Base-by-base conservation (phyloP, 1,139 yeast species). In the Geotrichum cucujoidarum region DNA sequence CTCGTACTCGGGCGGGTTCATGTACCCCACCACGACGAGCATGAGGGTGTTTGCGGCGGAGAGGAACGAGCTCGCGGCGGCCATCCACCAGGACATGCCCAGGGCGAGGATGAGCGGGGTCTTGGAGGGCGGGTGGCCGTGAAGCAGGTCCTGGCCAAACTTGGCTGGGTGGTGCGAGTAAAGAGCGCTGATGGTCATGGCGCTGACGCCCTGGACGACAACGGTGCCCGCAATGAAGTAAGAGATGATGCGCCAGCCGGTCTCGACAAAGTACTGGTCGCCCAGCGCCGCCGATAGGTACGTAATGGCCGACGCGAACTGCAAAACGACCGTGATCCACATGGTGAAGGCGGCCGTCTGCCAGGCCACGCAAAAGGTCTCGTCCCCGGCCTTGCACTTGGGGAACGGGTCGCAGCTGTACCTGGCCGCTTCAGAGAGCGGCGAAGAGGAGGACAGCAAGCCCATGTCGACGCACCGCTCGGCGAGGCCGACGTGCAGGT, bases 291-390 rank as follows among this genome's bases (percentile, higher is more conserved):
- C 40, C 25, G 36, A 47, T 1, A 34, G 40, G 35, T 41, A 54
- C n/a, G 57, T 53, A 20, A 58, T 50, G 24, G 51, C 40, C 3
- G 53, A 45, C 4, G 55, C 57, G 8, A 54, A 48, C 40, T 59
- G 58, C 39, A 59, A 49, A 5, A 57, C 58, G n/a, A 55, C 30
- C 13, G 58, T 44, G 20, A 54, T 40, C 58, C 57, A 56, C 56
- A 59, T 53, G 30, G 56, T 48, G 43, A 59, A 59, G 22, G 55
- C 54, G 14, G 57, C 50, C 3, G 57, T 54, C 34, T 54, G 50
- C 62, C 62, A 57, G 4, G 51, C 47, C 1, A 52, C 54, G 42
- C 60, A 57, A 43, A 56, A 55, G 2, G 43, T 16, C 21, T 46
- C 45, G 29, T 46, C 49, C 20, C 33, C 31, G n/a, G 39, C 18